Base-by-base conservation (phyloP, 148 eudicot species). In the Rhododendron ovatum region DNA sequence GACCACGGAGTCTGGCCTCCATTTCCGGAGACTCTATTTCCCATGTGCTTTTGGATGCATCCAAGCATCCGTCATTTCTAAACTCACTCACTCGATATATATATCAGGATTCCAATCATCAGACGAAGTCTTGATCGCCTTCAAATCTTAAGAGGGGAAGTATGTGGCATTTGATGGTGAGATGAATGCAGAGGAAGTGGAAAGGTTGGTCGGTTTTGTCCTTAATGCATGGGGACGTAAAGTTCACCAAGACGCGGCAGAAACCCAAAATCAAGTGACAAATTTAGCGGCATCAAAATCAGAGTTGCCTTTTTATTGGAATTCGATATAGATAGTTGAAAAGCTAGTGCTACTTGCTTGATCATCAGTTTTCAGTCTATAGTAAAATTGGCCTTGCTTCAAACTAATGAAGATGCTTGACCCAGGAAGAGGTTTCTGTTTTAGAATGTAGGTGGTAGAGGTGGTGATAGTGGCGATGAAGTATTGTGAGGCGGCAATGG, bases 91-190 rank as follows among this genome's bases (percentile, higher is more conserved):
- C 1, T 35, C 35, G 35, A 35, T 35, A 35, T 35, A 94, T 74
- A 94, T 90, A 87, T 86, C 92, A 1, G 94, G 93, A 61, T 94
- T 92, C 86, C 92, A 89, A 76, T 94, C 98, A 57, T 74, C 76
- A 3, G 91, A 93, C 61, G 83, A 85, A 78, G 89, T 95, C 81
- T 86, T 96, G 89, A 33, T 96, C 48, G 99, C 99, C 10, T 96
- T 93, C 91, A 96, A 96, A 84, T 96, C 98, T 3, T 90, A 91
- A 26, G 94, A 81, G 89, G 92, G 90, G 59, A 96, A 90, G 91
- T 95, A 90, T 84, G 95, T 96, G 5, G 87, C 89, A 2, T 91
- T 85, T 57, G 78, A 82, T 1, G 95, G 91, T 12, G 92, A 91
- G 81, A 18, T 92, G 30, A 91, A 91, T 45, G 47, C 78, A 65